phyloP scores from a whole-genome alignment of 768 basidiomycete species.

The Favolaschia claudopus region DNA sequence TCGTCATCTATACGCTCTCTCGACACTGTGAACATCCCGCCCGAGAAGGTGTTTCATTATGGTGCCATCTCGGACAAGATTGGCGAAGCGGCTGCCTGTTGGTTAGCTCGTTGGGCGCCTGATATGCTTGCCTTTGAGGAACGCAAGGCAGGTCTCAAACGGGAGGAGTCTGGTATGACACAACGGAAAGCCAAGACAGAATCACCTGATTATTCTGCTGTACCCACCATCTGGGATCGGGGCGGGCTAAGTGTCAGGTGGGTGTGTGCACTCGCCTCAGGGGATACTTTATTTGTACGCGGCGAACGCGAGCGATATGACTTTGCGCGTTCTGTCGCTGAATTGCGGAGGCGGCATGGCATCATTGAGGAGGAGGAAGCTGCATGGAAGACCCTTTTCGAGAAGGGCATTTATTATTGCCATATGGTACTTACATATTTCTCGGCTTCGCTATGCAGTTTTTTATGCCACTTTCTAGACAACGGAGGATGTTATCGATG shows the following conservation, averaged over 20 bases:
- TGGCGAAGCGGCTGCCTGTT: slow-evolving; percentile 87
- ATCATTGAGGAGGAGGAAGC: slow-evolving; percentile 68
- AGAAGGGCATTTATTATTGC: slow-evolving; percentile 80
- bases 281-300: slow-evolving; percentile 81
- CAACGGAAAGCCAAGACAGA: slow-evolving; percentile 34
- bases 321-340: slow-evolving; percentile 77
- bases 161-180: background rate
- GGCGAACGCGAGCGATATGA: slow-evolving; percentile 84
- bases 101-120: slow-evolving; percentile 85
- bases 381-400: slow-evolving; percentile 76
- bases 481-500: slow-evolving; percentile 78
- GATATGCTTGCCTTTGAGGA: slow-evolving; percentile 80
- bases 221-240: slow-evolving; percentile 74
- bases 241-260: slow-evolving; percentile 78
- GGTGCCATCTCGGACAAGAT: slow-evolving; percentile 93
- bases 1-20: slow-evolving; percentile 18
- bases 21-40: slow-evolving; percentile 23
- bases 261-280: slow-evolving; percentile 76
- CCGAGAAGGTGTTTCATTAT: slow-evolving; percentile 67
- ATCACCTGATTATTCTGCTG: slow-evolving; percentile 23
- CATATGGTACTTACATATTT: slow-evolving; percentile 71
- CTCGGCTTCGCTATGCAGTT: slow-evolving; percentile 2
- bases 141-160: slow-evolving; percentile 29
- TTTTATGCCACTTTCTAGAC: slow-evolving; percentile 51
- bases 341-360: slow-evolving; percentile 68